These are phyloP conservation scores for Schrenkiella parvula DNA, from an alignment of 345 rosid species.

Conservation along the genomic window DNA sequence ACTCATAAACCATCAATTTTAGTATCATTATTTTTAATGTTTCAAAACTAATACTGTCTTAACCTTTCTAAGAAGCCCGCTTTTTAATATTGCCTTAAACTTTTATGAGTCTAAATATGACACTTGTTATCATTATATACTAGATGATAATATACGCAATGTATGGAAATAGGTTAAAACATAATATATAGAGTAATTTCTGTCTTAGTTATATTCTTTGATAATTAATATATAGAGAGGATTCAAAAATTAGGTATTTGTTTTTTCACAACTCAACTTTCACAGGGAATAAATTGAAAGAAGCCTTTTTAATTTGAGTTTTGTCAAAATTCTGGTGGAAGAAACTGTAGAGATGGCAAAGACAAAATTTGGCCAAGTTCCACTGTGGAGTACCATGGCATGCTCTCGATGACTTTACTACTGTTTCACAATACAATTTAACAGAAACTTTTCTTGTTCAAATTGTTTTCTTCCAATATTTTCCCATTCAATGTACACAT, in stretches of 20 bases:
- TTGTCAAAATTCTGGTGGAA: slow-evolving; percentile 20
- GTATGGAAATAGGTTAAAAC: no score
- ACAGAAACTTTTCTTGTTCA: neutral
- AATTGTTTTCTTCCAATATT: neutral
- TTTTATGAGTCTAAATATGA: no score
- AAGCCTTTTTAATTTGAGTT: neutral
- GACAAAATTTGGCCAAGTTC: slow-evolving; percentile 27
- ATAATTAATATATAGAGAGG: no score
- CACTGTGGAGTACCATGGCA: slow-evolving; percentile 22
- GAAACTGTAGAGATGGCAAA: slow-evolving; percentile 17
- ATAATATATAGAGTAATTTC: no score
- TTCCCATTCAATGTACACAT: slow-evolving; percentile 1
- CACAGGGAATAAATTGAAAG: neutral
- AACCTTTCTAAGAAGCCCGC: no score
- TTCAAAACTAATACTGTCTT: no score
- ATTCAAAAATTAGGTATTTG: neutral
- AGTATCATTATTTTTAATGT: no score
- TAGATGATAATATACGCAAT: no score
- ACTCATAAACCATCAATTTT: no score
- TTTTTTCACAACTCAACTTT: neutral
- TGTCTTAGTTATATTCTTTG: no score
- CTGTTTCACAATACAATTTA: slow-evolving; percentile 12
- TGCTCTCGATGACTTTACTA: neutral
- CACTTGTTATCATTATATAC: no score
- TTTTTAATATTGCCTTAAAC: no score